Conservation (phyloP, 805 yeast species). For the Monosporozyma siamensis region DNA sequence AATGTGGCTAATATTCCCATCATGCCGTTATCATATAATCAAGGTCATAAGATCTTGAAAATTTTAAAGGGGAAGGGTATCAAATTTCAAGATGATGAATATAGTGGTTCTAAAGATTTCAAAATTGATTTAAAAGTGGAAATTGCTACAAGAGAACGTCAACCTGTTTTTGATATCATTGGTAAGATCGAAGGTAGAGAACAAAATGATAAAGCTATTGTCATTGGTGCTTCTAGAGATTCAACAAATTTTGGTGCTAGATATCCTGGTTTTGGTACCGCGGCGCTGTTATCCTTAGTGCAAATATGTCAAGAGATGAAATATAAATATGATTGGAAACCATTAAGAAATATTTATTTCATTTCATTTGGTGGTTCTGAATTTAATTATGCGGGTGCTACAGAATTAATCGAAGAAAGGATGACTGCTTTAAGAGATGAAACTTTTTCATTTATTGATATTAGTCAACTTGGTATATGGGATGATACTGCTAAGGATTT, state of each 20-base stretch:
- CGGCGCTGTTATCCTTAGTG: conserved; percentile 59
- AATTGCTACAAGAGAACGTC: conserved; percentile 42
- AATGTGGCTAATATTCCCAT: conserved; percentile 66
- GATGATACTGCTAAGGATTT: conserved; percentile 42
- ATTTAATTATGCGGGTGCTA: conserved; percentile 76
- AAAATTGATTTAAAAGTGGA: conserved; percentile 29
- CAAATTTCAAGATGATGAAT: conserved; percentile 14
- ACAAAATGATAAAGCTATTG: conserved; percentile 59
- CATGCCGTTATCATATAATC: conserved; percentile 68
- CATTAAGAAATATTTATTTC: conserved; percentile 73
- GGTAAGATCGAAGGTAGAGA: conserved; percentile 76
- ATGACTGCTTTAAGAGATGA: conserved; percentile 46
- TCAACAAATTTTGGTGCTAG: conserved; percentile 67
- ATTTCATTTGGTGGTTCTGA: conserved; percentile 76
- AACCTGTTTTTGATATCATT: conserved; percentile 68
- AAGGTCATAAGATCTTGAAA: conserved; percentile 39
- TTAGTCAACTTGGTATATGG: conserved; percentile 41
- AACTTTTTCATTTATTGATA: conserved; percentile 63
- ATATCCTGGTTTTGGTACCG: conserved; percentile 65
- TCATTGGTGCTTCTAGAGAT: conserved; percentile 80
- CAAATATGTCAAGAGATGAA: conserved; percentile 57
- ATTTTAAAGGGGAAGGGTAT: conserved; percentile 19
- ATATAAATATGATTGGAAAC: conserved; percentile 64
- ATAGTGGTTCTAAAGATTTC: conserved; percentile 18
- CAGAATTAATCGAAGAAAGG: conserved; percentile 60